Base-by-base conservation (phyloP, 2,329 filamentous ascomycete species). In the Monilinia vaccinii-corymbosi region DNA sequence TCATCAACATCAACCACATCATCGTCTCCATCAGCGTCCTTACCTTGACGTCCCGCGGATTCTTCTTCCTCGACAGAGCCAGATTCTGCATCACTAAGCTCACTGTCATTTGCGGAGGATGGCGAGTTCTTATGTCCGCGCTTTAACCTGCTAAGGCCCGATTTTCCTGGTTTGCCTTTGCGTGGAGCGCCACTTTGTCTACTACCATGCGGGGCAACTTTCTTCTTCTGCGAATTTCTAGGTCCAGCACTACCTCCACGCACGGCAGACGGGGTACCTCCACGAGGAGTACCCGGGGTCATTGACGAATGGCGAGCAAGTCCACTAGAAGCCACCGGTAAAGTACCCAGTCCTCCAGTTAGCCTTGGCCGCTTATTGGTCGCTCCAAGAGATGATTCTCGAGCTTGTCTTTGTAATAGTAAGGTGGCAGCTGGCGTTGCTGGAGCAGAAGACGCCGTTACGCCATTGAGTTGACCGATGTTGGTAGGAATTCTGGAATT, bases 21-120 rank as follows among this genome's bases (percentile, higher is more conserved):
- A 60, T 79, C 80, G 32, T 80, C 80, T 67, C 83, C 75, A 66
- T 73, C 62, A 62, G 75, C 71, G 68, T 83, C 84, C 66, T 85
- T 79, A 57, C 45, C 49, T 42, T 78, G 76, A 36, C 79, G 75
- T n/a, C 64, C 61, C 16, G 69, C 65, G 9, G 68, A 64, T 16
- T 56, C 77, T 57, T 80, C 77, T 50, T 84, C 78, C 53, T 81
- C 75, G 55, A 76, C 77, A 67, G 81, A 79, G 56, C 75, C 75
- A 51, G 81, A 81, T 48, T 82, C 82, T 9, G 82, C 83, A 56
- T 86, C 84, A 0, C 83, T 86, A 45, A 86, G 76, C 68, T 87
- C 84, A 66, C 82, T 85, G 62, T 87, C 84, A 55, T 79, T 82
- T 7, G 81, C 82, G 4, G 83, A 84, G 5, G 81, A 82, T 3